These are phyloP conservation scores for Parathielavia hyrcaniae DNA, from an alignment of 495 filamentous ascomycete species.

Conservation along the genomic window DNA sequence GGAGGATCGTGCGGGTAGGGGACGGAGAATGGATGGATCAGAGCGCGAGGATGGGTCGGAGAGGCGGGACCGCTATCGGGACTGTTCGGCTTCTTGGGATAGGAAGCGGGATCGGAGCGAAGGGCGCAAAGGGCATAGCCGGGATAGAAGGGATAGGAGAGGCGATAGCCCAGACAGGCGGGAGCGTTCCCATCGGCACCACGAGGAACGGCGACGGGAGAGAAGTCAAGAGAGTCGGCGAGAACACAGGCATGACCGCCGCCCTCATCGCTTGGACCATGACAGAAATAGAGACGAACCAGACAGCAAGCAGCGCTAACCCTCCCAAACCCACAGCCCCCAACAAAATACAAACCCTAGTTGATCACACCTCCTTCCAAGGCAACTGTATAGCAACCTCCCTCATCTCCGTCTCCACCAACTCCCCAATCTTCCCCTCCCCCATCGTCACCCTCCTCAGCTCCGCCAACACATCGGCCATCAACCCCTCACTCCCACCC, in stretches of 20 bases:
- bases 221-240: slow-evolving; percentile 7
- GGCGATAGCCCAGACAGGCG: slow-evolving; percentile 19
- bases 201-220: slow-evolving; percentile 10
- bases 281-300: slow-evolving; percentile 6
- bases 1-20: too few relatives aligned
- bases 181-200: not conserved
- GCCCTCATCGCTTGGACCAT: not conserved
- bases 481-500: slow-evolving; percentile 46
- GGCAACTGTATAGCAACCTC: slow-evolving; percentile 42
- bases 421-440: slow-evolving; percentile 34
- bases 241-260: not conserved
- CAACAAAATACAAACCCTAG: not conserved
- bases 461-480: slow-evolving; percentile 38
- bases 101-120: not conserved
- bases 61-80: not conserved
- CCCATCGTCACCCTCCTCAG: slow-evolving; percentile 39
- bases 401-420: slow-evolving; percentile 42
- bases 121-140: not conserved
- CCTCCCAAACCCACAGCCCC: not conserved
- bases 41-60: not conserved
- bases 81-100: not conserved
- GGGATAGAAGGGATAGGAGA: not conserved
- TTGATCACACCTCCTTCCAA: slow-evolving; percentile 40
- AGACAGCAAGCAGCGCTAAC: not conserved
- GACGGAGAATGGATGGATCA: not conserved